Evolutionary conservation across 1,284 basidiomycete species (phyloP).

Genomic region (Ceraceosorus guamensis): DNA sequence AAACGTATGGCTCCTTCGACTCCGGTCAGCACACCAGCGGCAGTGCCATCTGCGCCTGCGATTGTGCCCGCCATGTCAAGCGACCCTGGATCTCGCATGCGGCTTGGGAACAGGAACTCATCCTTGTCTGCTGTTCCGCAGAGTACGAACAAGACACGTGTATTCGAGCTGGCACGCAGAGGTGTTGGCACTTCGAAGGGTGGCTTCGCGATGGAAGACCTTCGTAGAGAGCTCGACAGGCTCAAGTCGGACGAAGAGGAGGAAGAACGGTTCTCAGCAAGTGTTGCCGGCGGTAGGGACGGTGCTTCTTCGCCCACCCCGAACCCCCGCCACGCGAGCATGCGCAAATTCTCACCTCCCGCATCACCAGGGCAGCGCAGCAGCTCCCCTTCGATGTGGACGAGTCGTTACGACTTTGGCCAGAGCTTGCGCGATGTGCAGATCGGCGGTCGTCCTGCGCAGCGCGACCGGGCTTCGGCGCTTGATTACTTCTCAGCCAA

Average conservation of each 20-base stretch:
- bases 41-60: not conserved
- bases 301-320: not conserved
- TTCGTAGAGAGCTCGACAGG: slow-evolving; percentile 53
- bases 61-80: no score
- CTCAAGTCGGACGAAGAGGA: slow-evolving; percentile 52
- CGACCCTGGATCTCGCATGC: not conserved
- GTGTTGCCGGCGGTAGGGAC: not conserved
- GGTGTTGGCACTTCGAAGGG: slow-evolving; percentile 42
- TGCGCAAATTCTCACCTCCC: slow-evolving; percentile 26
- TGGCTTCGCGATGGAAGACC: slow-evolving; percentile 48
- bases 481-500: slow-evolving; percentile 41
- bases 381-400: slow-evolving; percentile 30
- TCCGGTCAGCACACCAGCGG: slow-evolving; percentile 8
- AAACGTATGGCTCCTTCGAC: slow-evolving; percentile 25
- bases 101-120: not conserved
- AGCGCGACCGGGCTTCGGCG: slow-evolving; percentile 33
- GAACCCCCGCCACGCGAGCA: not conserved
- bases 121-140: slow-evolving; percentile 13
- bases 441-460: slow-evolving; percentile 31
- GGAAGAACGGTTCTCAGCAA: slow-evolving; percentile 20
- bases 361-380: slow-evolving; percentile 33
- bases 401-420: slow-evolving; percentile 54
- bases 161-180: slow-evolving; percentile 31
- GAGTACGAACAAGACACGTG: slow-evolving; percentile 18
- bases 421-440: slow-evolving; percentile 51